Evolutionary conservation across 257 asterid genomes (phyloP).

Genomic region (Primulina tabacum): DNA sequence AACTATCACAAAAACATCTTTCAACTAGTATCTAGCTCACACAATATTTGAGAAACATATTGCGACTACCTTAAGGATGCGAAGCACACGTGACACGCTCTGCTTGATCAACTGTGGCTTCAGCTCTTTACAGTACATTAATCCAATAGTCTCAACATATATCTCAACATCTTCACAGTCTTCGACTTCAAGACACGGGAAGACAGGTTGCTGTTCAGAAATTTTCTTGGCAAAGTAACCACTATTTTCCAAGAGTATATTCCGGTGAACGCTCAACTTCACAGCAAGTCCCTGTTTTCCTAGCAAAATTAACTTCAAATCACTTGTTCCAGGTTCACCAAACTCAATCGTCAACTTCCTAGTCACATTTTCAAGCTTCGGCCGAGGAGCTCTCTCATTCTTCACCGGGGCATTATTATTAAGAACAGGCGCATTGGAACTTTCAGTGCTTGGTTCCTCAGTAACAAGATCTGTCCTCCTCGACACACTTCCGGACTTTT

Average conservation of each 20-base stretch:
- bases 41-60: neutral
- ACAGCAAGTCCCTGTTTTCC: conserved; percentile 82
- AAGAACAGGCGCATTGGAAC: conserved; percentile 39
- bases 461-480: conserved; percentile 32
- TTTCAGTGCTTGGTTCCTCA: conserved; percentile 39
- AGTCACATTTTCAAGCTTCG: conserved; percentile 53
- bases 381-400: conserved; percentile 44
- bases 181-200: conserved; percentile 77
- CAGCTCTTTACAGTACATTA: conserved; percentile 83
- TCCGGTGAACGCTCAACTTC: conserved; percentile 85
- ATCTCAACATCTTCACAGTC: conserved; percentile 94
- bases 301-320: conserved; percentile 64
- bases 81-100: conserved; percentile 74
- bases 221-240: conserved; percentile 53
- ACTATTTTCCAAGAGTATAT: conserved; percentile 58
- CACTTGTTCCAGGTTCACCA: conserved; percentile 89
- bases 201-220: conserved; percentile 53
- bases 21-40: neutral
- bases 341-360: conserved; percentile 87
- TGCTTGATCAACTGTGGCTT: conserved; percentile 89
- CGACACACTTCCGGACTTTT: conserved; percentile 32
- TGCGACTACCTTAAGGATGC: conserved; percentile 72
- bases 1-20: conserved; percentile 7
- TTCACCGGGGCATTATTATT: conserved; percentile 25
- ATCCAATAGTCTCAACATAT: conserved; percentile 87